These are phyloP conservation scores for Begonia masoniana DNA, from an alignment of 306 rosid genomes.

Conservation along the genomic window DNA sequence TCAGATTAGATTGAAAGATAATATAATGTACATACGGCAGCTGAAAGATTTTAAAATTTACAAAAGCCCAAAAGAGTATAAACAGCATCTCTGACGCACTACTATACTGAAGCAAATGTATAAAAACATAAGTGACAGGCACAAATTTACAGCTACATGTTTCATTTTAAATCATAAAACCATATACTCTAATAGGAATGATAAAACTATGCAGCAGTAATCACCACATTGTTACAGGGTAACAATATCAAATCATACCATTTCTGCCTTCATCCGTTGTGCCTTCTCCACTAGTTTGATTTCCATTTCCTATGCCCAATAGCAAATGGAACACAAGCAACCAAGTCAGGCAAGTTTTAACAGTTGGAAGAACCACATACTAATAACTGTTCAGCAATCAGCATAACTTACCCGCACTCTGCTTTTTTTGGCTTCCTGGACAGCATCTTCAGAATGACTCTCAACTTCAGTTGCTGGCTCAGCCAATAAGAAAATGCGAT, in stretches of 20 bases:
- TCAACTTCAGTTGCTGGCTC: constrained; percentile 94
- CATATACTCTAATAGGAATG: neutral
- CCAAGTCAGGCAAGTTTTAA: neutral
- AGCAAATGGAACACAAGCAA: constrained; percentile 14
- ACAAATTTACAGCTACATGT: too few relatives aligned
- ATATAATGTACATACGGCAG: too few relatives aligned
- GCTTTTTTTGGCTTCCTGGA: constrained; percentile 86
- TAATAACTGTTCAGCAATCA: constrained; percentile 2
- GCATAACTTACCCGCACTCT: constrained; percentile 48
- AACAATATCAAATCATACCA: constrained; percentile 38
- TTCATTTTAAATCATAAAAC: too few relatives aligned
- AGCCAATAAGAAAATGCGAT: constrained; percentile 85
- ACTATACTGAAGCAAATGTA: too few relatives aligned
- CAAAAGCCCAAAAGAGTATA: too few relatives aligned
- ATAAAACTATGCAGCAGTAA: neutral
- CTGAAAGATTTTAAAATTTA: too few relatives aligned
- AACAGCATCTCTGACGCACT: too few relatives aligned
- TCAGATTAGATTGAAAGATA: too few relatives aligned
- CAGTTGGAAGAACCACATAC: constrained; percentile 6
- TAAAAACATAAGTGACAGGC: too few relatives aligned
- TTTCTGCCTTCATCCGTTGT: constrained; percentile 56
- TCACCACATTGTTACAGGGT: constrained; percentile 1
- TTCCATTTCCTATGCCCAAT: constrained; percentile 81
- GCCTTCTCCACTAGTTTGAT: constrained; percentile 68
- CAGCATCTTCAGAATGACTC: constrained; percentile 67